Percentiles rank a stretch among this genome's conserved stretches.
These are phyloP conservation scores for Blastobotrys persicus DNA, from an alignment of 1,139 yeast genomes.

Conservation along the genomic window DNA sequence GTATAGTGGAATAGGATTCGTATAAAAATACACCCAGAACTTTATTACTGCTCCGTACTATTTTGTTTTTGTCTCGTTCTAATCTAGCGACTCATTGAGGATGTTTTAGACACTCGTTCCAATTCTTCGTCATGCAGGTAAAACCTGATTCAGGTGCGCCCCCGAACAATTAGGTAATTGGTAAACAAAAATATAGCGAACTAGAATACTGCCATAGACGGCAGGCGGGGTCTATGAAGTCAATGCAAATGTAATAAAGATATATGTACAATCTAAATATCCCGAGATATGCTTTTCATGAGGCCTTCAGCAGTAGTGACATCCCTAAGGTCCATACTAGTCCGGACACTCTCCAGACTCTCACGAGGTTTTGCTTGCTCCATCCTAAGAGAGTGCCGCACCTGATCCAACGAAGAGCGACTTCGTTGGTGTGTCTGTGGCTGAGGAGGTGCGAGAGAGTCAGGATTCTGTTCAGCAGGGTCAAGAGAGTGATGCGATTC, in stretches of 20 bases:
- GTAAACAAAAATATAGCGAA: background rate
- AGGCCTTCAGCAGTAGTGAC: conserved; percentile 33
- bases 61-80: no score
- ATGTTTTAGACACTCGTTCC: no score
- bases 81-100: no score
- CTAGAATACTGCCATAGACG: no score
- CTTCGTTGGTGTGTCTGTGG: conserved; percentile 7
- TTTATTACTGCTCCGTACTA: no score
- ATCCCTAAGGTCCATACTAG: conserved; percentile 32
- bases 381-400: conserved; percentile 27
- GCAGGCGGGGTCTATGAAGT: background rate
- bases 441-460: background rate
- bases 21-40: no score
- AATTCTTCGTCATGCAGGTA: no score
- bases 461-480: conserved; percentile 1
- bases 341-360: conserved; percentile 29
- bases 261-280: conserved; percentile 3
- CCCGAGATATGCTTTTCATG: conserved; percentile 19
- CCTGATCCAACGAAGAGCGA: conserved; percentile 24
- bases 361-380: conserved; percentile 30
- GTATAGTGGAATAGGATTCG: no score
- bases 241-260: conserved; percentile 4
- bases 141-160: no score
- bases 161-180: no score
- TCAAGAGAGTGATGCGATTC: background rate